phyloP scores from a whole-genome alignment of 768 basidiomycete species.

The Phaffia australis region DNA sequence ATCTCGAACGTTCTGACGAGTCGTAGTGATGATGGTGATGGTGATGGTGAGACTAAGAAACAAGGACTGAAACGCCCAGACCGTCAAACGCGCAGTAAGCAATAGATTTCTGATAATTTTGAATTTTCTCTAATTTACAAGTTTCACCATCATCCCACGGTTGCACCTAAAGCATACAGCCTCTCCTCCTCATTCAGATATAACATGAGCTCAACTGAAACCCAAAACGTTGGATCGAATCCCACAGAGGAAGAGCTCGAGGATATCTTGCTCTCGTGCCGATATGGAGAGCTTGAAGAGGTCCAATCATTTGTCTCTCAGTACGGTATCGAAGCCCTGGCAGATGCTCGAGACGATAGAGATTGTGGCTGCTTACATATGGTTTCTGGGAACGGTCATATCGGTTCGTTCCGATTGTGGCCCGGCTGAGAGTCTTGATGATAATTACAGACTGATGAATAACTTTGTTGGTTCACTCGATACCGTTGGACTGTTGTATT shows the following conservation, averaged over 20 bases:
- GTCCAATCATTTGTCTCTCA: constrained; percentile 49
- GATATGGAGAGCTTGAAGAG: constrained; percentile 70
- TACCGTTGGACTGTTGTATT: constrained; percentile 31
- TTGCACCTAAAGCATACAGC: neutral
- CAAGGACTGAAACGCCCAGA: neutral
- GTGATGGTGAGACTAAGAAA: neutral
- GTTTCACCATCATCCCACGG: neutral
- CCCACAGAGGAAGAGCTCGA: constrained; percentile 42
- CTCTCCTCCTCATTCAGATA: neutral
- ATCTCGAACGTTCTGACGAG: neutral
- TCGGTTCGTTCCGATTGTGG: constrained; percentile 45
- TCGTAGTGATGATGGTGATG: neutral
- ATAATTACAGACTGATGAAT: too few relatives aligned
- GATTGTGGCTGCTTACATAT: constrained; percentile 76
- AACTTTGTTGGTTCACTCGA: too few relatives aligned
- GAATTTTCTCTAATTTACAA: neutral
- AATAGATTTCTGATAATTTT: too few relatives aligned
- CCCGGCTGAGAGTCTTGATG: neutral
- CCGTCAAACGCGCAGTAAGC: neutral
- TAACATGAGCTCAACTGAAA: too few relatives aligned
- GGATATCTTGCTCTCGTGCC: constrained; percentile 67
- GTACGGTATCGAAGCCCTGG: constrained; percentile 42
- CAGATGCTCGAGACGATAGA: constrained; percentile 54
- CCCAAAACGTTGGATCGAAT: neutral
- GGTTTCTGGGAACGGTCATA: constrained; percentile 78